phyloP scores from a whole-genome alignment of 768 basidiomycete genomes.

The Termitomyces sp. region DNA sequence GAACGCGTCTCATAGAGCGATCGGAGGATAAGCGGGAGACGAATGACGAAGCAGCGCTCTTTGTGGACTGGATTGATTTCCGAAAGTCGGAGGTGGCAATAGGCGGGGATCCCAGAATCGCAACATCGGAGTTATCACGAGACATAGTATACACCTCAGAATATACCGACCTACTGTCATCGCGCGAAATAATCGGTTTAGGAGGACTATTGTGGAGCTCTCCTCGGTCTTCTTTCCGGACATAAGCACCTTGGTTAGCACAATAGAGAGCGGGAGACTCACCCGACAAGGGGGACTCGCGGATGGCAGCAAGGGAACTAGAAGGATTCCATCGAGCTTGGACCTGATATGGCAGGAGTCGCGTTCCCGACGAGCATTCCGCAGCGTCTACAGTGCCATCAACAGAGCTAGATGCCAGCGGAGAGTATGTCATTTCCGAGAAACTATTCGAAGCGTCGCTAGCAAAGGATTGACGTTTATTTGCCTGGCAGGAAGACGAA shows the following conservation, averaged over 20 bases:
- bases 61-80: constrained; percentile 39
- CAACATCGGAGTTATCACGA: not conserved
- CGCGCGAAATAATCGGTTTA: not conserved
- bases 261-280: too few relatives aligned
- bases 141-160: constrained; percentile 1
- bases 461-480: constrained; percentile 24
- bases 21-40: constrained; percentile 42
- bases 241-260: too few relatives aligned
- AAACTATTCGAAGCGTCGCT: constrained; percentile 44
- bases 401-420: constrained; percentile 21
- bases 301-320: constrained; percentile 28
- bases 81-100: constrained; percentile 9
- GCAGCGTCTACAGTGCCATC: not conserved
- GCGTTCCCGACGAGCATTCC: constrained; percentile 7
- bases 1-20: constrained; percentile 29
- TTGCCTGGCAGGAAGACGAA: constrained; percentile 21
- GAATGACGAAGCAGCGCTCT: constrained; percentile 44
- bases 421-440: constrained; percentile 54
- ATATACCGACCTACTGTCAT: not conserved
- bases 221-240: constrained; percentile 21
- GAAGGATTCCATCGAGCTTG: constrained; percentile 26
- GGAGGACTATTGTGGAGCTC: constrained; percentile 9
- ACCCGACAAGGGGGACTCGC: constrained; percentile 21
- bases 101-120: constrained; percentile 6
- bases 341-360: not conserved